A percentile compares a stretch with the other conserved stretches of the same genome.
Evolutionary conservation across 2,329 filamentous ascomycete genomes (phyloP).

Genomic region (Aspergillus spinulosporus): DNA sequence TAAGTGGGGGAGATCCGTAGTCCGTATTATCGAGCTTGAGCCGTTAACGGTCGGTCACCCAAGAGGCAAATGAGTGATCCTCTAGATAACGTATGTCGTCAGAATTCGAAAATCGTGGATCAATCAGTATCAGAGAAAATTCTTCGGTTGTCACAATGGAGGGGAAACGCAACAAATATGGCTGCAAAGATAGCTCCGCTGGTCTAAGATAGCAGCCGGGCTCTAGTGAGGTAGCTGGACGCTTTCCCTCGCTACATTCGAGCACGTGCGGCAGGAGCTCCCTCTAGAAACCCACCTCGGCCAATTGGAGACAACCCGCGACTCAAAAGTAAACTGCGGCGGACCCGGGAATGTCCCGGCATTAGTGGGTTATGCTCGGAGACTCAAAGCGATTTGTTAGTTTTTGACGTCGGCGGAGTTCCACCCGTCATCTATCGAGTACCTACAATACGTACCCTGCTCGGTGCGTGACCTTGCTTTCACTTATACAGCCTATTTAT

Average conservation of each 20-base stretch:
- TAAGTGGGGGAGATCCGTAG: neutral
- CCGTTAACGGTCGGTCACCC: neutral
- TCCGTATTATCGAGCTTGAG: neutral
- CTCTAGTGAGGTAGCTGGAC: slow-evolving; percentile 3
- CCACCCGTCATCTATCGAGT: neutral
- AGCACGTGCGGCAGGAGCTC: slow-evolving; percentile 12
- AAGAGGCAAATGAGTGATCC: neutral
- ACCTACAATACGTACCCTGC: neutral
- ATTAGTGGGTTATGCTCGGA: neutral
- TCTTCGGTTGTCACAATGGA: neutral
- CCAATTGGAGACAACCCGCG: slow-evolving; percentile 7
- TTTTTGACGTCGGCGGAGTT: neutral
- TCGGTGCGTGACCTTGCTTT: neutral
- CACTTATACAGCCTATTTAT: neutral
- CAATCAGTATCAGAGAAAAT: neutral
- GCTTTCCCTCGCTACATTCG: slow-evolving; percentile 7
- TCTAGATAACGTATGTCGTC: neutral
- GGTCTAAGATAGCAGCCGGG: slow-evolving; percentile 3
- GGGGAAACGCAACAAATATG: slow-evolving; percentile 5
- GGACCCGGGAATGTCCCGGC: neutral
- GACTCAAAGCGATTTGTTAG: neutral
- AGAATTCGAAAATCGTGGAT: neutral
- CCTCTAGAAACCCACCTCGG: neutral
- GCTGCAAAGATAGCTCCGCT: neutral
- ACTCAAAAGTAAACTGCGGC: neutral